phyloP scores from a whole-genome alignment of 768 basidiomycete species.

The Mycena crocata region DNA sequence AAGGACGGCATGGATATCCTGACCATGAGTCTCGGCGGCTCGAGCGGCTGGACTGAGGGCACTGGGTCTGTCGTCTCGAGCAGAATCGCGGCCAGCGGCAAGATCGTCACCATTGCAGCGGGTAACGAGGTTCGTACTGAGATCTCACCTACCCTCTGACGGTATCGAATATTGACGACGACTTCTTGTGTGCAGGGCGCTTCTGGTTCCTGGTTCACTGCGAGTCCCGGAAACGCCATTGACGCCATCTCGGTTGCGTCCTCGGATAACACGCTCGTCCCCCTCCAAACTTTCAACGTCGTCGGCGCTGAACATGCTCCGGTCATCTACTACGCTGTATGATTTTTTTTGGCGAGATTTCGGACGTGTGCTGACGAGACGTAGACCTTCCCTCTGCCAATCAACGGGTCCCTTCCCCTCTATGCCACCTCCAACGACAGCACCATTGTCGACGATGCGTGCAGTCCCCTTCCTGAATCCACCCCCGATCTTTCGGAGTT shows the following conservation, averaged over 20 bases:
- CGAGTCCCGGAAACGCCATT: conserved; percentile 62
- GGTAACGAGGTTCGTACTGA: conserved; percentile 57
- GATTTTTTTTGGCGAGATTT: too few species aligned
- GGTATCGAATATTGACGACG: background rate
- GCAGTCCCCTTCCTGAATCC: conserved; percentile 62
- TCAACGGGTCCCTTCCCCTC: conserved; percentile 61
- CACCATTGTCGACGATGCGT: conserved; percentile 67
- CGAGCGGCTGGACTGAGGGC: conserved; percentile 73
- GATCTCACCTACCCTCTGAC: too few species aligned
- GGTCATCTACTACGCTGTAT: conserved; percentile 63
- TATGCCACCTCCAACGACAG: conserved; percentile 71
- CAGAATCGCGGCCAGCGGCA: conserved; percentile 66
- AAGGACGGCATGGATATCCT: conserved; percentile 71
- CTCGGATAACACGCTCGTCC: conserved; percentile 68
- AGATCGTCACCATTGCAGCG: conserved; percentile 71
- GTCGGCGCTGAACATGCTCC: conserved; percentile 59
- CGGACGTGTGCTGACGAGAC: background rate
- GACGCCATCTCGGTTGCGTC: conserved; percentile 68
- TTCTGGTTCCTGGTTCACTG: conserved; percentile 72
- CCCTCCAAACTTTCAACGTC: conserved; percentile 67
- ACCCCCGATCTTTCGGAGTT: conserved; percentile 66
- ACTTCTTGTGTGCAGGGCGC: conserved; percentile 53
- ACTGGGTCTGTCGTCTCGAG: conserved; percentile 66
- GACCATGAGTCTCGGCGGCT: conserved; percentile 72
- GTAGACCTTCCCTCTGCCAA: conserved; percentile 55